Evolutionary conservation across 768 basidiomycete genomes (phyloP), one percentile per base, ranked within the genome.

Genomic region (Cyclocybe aegerita): DNA sequence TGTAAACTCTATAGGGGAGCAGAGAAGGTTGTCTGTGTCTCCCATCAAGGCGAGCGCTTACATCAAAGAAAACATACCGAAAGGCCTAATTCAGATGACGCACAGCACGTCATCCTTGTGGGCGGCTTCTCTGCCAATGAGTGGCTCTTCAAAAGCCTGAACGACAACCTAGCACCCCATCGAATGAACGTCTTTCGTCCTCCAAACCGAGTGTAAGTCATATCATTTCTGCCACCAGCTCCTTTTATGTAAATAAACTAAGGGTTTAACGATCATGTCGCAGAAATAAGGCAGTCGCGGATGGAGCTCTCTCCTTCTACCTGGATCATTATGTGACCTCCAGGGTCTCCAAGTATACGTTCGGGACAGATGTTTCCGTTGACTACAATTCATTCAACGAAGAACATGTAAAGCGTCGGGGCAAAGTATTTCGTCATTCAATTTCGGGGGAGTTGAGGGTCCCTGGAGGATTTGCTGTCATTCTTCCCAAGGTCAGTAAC

Each of bases 71-170:
- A 23, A 33, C 5, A 5, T 23, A 23, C 23, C 23, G 23, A 5
- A 23, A 23, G 23, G 5, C 23, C 23, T 23, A 23, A 23, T 23
- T 23, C 5, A 23, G 23, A 5, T 5, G 23, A 23, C 23, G 5
- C 23, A 23, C 23, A 73, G 73, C 63, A 66, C 23, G 66, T 74
- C 14, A 65, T 72, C 42, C 70, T 83, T 2, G 80, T 83, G 4
- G 82, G 82, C 9, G 82, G 81, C 0, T 83, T 83, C 57, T 75
- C 79, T 12, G 78, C 79, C 0, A 82, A 75, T 51, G 77, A 80
- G 45, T 83, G 76, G 72, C 60, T 83, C 9, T 78, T 72, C 55
- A 58, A 65, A 4, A 65, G 66, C 37, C 69, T 83, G 1, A 70
- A 68, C 37, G 63, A 55, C 39, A 54, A 64, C 5, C 63, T 83